Base-by-base conservation (phyloP, 2,329 filamentous ascomycete genomes). In the Phyllosticta citriasiana region DNA sequence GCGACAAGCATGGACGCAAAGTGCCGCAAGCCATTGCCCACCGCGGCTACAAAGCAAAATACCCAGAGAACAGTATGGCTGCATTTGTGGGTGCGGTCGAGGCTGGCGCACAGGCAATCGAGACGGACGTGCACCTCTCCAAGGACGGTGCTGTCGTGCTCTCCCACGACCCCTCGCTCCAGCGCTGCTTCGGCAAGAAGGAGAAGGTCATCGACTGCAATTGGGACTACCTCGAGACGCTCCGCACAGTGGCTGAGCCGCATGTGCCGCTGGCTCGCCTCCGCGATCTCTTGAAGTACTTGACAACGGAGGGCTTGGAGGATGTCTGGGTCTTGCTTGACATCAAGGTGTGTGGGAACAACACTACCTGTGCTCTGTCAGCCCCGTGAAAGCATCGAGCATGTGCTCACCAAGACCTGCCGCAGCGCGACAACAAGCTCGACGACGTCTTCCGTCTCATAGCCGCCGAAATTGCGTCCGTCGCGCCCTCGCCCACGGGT, bases 121-220 rank as follows among this genome's bases (percentile, higher is more conserved):
- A 97, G 77, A 95, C 91, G 19, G 93, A 97, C 69, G 74, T 97
- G 8, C 92, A 95, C 71, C 75, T 97, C 35, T 87, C 89, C 14
- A 84, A 82, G 64, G 93, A 97, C 69, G 86, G 87, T 6, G 86
- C 96, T 0, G 88, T 96, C 0, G 89, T 97, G 9, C 76, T 97
- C 51, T 90, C 88, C 54, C 91, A 95, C 78, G 92, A 97, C 71
- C 77, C 83, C 5, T 86, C 84, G 2, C 78, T 97, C 35, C 86
- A 88, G 72, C 83, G 93, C 55, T 96, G 91, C 73, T 97, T 88
- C 71, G 91, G 91, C 12, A 76, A 84, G n/a, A 78, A 87, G 33
- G 80, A 86, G 35, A 86, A 84, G 67, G 82, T 97, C 62, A 80
- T 83, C 56, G 88, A 96, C 68, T 89, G 85, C 71, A 83, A 88